Evolutionary conservation across 768 basidiomycete genomes (phyloP).

Genomic region (Tylopilus sp.): DNA sequence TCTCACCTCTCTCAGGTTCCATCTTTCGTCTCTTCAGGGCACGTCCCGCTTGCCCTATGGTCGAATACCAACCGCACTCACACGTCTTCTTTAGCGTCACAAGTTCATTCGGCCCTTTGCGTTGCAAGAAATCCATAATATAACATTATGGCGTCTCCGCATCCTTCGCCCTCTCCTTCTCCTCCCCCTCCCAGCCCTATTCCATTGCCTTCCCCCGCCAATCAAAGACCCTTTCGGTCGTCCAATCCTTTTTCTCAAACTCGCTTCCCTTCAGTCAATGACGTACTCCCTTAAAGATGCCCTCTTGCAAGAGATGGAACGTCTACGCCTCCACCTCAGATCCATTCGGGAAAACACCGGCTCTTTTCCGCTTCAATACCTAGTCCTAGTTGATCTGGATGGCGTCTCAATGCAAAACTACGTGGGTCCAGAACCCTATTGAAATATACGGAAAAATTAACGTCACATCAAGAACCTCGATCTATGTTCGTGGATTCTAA

Average conservation of each 20-base stretch:
- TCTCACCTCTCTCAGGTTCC: slow-evolving; percentile 35
- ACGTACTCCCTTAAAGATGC: slow-evolving; percentile 38
- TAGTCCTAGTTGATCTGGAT: slow-evolving; percentile 62
- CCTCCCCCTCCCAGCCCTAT: slow-evolving; percentile 26
- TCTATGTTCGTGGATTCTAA: slow-evolving; percentile 58
- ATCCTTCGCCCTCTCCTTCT: slow-evolving; percentile 38
- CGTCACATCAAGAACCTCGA: slow-evolving; percentile 47
- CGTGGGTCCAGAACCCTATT: slow-evolving; percentile 38
- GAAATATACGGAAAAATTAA: slow-evolving; percentile 3
- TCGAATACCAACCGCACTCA: not conserved
- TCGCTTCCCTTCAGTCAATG: slow-evolving; percentile 39
- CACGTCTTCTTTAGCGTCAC: slow-evolving; percentile 46
- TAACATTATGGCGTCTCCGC: slow-evolving; percentile 52
- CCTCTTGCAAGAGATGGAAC: slow-evolving; percentile 52
- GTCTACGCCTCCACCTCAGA: slow-evolving; percentile 54
- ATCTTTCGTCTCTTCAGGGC: slow-evolving; percentile 65
- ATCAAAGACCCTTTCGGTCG: slow-evolving; percentile 60
- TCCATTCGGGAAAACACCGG: slow-evolving; percentile 38
- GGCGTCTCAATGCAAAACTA: slow-evolving; percentile 51
- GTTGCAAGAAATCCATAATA: slow-evolving; percentile 54
- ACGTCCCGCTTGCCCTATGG: slow-evolving; percentile 22
- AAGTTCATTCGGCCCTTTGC: slow-evolving; percentile 62
- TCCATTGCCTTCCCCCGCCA: slow-evolving; percentile 53
- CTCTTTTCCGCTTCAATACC: slow-evolving; percentile 57
- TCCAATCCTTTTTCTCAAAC: slow-evolving; percentile 57